Evolutionary conservation across 73 alveolate genomes (phyloP).

Genomic region (Paramecium pentaurelia): DNA sequence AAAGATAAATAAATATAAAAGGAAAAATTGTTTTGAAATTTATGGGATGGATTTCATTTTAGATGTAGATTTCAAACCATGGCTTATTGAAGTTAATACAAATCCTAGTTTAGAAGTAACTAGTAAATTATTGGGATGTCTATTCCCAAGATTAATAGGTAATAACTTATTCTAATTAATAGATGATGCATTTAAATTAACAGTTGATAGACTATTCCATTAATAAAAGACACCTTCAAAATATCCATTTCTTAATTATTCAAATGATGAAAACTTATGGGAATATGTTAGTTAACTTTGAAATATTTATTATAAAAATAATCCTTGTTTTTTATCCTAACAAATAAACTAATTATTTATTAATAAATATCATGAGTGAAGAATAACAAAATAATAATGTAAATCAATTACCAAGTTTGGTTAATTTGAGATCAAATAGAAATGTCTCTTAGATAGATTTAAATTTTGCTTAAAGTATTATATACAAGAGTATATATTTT

Average conservation of each 20-base stretch:
- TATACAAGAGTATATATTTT: background rate
- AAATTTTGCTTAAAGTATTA: background rate
- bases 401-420: background rate
- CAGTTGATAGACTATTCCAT: constrained; percentile 53
- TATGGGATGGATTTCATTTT: constrained; percentile 94
- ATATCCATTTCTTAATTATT: background rate
- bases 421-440: background rate
- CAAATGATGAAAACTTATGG: constrained; percentile 24
- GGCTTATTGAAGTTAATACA: constrained; percentile 94
- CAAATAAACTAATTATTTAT: background rate
- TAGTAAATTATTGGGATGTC: constrained; percentile 73
- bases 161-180: constrained; percentile 61
- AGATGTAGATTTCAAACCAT: constrained; percentile 84
- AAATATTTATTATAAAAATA: background rate
- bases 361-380: background rate
- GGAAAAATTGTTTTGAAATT: constrained; percentile 88
- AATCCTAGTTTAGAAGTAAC: constrained; percentile 93
- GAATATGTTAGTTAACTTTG: background rate
- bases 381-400: background rate
- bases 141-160: constrained; percentile 82
- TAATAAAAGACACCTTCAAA: background rate
- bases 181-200: constrained; percentile 65
- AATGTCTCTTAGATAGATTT: background rate
- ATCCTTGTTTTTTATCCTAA: background rate
- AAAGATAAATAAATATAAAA: constrained; percentile 67